Base-by-base conservation (phyloP, 2,329 filamentous ascomycete genomes). In the Claviceps sp. region DNA sequence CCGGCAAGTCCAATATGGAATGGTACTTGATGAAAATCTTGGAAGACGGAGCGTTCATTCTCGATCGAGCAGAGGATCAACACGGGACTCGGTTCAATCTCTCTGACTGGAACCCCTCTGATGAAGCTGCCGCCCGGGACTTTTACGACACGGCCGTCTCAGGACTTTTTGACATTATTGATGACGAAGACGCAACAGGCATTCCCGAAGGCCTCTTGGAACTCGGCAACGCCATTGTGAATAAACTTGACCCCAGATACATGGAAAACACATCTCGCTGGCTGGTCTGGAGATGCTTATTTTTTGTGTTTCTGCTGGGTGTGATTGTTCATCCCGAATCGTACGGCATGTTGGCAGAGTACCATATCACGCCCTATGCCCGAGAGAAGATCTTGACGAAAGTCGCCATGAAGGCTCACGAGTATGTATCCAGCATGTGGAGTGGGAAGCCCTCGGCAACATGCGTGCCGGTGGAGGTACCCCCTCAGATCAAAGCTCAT, bases 1-100 rank as follows among this genome's bases (percentile, higher is more conserved):
- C 88, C 42, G 89, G 89, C 53, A 89, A 85, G 61, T 81, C 84
- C 58, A 93, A 89, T 57, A 82, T 98, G 74, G 90, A 96, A 69
- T 86, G 89, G 69, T 97, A 91, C 66, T 78, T 98, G 13, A 93
- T 95, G 87, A 87, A 93, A 64, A 88, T 94, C 54, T 78, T 98
- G 36, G 88, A 95, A 68, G 87, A 94, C 60, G 93, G 93, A 58
- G 85, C 89, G 41, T 96, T 96, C 63, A 74, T 97, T 53, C 75
- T 96, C 59, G 89, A 95, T 62, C 84, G 86, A 62, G 83, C 87
- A 61, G 87, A 90, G 66, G 85, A 89, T 62, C 85, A 88, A 60
- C 77, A 85, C 56, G 79, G 82, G 38, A 82, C 83, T 54, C 75
- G 84, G 57, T 78, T 84, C 67, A 82, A 89, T 67, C 72, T 87